Evolutionary conservation across 805 yeast species (phyloP), one percentile per base, ranked within the genome.

Genomic region (Yamadazyma laniorum): DNA sequence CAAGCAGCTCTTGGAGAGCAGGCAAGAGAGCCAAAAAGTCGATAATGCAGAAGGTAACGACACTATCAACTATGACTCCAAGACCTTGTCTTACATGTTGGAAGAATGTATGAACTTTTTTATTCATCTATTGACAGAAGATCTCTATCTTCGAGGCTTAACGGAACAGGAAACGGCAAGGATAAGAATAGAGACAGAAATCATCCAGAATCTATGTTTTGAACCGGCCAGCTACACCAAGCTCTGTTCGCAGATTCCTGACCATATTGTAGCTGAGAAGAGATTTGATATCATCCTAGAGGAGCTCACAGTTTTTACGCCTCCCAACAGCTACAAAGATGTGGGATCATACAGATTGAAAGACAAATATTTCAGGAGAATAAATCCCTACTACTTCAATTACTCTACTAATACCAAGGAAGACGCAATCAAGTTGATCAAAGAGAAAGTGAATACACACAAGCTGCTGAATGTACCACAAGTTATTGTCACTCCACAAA

Each of bases 191-290:
- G 68, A 65, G 40, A 71, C 75, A 29, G 96, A 90, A 49, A 78
- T 91, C n/a, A 69, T 88, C 16, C 97, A 93, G 52, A 73, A 79
- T 2, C 65, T 91, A n/a, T 81, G 95, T 45, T 85, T 87, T 64
- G 79, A 80, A 21, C 81, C 84, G 2, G 64, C 80, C 67, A 70
- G 79, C 16, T 90, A 81, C 53, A 77, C 93, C 3, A 85, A 85
- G 39, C 60, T 93, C 14, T 72, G 82, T 40, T 63, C 76, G 2
- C 74, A 71, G 12, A 72, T 89, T 2, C 91, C 96, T 0, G 97
- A 89, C 35, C 85, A 82, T 48, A 67, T 89, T 25, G 64, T 80
- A 0, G 68, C 77, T 4, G 93, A 87, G 40, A 86, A 85, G 45
- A 64, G 78, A 18, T 89, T 91, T 65, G 96, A 80, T 47, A 43